A percentile compares a stretch with the other conserved stretches of the same genome.
Conservation (phyloP, 108 stramenopile genomes). For the Aurantiochytrium sp. region DNA sequence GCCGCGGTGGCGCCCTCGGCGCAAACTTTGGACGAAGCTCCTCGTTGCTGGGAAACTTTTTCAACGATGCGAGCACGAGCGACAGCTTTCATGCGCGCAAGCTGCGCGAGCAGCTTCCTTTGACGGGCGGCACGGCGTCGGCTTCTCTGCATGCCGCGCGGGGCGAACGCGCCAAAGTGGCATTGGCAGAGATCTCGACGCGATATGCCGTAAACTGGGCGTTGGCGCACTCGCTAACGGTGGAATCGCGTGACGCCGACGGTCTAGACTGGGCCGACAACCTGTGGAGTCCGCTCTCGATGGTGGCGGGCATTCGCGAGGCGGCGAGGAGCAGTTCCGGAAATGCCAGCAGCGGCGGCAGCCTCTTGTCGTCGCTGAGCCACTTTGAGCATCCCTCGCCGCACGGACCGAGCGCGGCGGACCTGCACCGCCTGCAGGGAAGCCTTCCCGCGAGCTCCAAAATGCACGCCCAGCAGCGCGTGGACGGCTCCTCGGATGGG, state of each 20-base stretch:
- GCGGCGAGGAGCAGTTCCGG: background rate
- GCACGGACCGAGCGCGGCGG: background rate
- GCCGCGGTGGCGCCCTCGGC: too few relatives aligned
- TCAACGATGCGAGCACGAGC: background rate
- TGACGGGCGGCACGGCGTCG: too few relatives aligned
- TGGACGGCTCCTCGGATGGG: background rate
- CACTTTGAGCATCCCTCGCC: background rate
- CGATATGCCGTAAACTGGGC: background rate
- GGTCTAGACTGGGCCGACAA: background rate
- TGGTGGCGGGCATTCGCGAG: background rate
- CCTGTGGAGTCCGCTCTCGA: background rate
- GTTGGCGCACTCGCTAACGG: background rate
- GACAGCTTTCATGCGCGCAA: background rate
- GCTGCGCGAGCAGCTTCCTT: background rate
- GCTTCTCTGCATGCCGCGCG: too few relatives aligned
- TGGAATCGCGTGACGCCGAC: background rate
- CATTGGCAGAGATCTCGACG: background rate
- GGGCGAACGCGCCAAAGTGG: too few relatives aligned
- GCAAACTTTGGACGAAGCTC: background rate
- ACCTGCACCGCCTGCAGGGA: background rate
- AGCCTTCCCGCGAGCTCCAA: background rate
- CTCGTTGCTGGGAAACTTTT: background rate
- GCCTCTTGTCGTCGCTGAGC: background rate
- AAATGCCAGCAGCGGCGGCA: background rate
- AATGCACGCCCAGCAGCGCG: background rate